Conservation (phyloP, 345 rosid species). For the Lenwebbia sp. region DNA sequence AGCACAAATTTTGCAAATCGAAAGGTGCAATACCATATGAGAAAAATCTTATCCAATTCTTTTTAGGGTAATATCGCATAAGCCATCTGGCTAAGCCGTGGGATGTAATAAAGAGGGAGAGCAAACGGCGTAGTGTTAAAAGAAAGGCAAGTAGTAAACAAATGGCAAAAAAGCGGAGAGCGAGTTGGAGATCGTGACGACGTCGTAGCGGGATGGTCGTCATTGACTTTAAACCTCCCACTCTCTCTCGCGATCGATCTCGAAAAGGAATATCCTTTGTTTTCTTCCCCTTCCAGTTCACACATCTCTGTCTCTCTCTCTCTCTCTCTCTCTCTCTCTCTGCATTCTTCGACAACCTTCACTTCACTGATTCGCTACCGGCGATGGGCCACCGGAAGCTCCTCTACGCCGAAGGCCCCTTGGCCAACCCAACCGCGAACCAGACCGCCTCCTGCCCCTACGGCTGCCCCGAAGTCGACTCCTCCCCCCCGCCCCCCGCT, state of each 20-base stretch:
- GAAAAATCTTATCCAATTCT: not conserved
- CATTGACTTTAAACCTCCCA: not conserved
- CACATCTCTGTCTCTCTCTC: not conserved
- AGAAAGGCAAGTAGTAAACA: too few relatives aligned
- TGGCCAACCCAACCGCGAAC: not conserved
- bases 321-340: not conserved
- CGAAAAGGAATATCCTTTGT: not conserved
- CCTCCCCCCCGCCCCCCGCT: not conserved
- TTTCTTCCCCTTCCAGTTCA: not conserved
- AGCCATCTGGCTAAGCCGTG: too few relatives aligned
- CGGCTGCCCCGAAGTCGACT: not conserved
- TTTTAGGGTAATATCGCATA: not conserved
- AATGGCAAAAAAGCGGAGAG: not conserved
- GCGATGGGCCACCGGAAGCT: not conserved
- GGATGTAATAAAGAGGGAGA: not conserved
- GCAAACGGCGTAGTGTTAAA: not conserved
- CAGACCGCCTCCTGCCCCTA: not conserved
- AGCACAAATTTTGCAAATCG: not conserved
- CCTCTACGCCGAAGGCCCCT: not conserved
- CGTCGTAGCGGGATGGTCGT: not conserved
- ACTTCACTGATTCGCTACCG: not conserved
- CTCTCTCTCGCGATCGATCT: not conserved
- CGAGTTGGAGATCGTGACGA: not conserved
- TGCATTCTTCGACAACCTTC: not conserved
- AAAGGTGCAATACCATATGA: not conserved